Evolutionary conservation across 495 filamentous ascomycete genomes (phyloP), one percentile per base, ranked within the genome.

Genomic region (Hypoxylon lienhwacheense): DNA sequence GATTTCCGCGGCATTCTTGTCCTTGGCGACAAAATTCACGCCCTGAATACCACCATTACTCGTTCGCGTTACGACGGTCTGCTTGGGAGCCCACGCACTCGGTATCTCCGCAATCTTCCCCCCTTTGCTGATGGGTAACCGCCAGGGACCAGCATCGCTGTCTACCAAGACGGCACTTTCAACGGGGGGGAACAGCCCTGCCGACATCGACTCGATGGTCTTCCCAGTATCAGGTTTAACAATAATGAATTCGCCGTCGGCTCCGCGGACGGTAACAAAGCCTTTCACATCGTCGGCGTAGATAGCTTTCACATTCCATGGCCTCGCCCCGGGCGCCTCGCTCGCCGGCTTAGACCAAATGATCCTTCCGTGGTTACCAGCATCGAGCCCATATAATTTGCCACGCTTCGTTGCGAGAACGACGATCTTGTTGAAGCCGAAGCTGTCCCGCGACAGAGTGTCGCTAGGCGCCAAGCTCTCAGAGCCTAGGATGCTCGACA

Each of bases 391-490:
- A 50, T 88, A 87, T 5, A 97, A 68, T 43, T 88, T 82, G 6
- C 92, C 92, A 47, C 82, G 82, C 50, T 83, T 77, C 5, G 92
- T 96, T 5, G 89, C 91, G 34, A 95, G 77, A 53, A 96, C 75
- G 5, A 86, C 80, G 24, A 92, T 72, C 68, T 95, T 96, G 52
- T 85, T 81, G 64, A 96, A 88, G 20, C 92, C 93, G 66, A 97
- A 97, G 64, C 79, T 83, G 64, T 97, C 89, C 8, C 85, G 73
- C 8, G 77, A 73, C 24, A 85, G 73, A 20, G 57, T 71, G 11
- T 81, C 84, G n/a, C 79, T 75, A 3, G 75, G 66, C 4, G 51
- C 42, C 5, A 66, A 66, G 12, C 61, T 67, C 29, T 81, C 79
- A 1, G 73, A 77, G 35, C 80, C 81, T 17, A 88, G 40, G n/a